phyloP scores from a whole-genome alignment of 140 eudicot species.

The Stevia rebaudiana region DNA sequence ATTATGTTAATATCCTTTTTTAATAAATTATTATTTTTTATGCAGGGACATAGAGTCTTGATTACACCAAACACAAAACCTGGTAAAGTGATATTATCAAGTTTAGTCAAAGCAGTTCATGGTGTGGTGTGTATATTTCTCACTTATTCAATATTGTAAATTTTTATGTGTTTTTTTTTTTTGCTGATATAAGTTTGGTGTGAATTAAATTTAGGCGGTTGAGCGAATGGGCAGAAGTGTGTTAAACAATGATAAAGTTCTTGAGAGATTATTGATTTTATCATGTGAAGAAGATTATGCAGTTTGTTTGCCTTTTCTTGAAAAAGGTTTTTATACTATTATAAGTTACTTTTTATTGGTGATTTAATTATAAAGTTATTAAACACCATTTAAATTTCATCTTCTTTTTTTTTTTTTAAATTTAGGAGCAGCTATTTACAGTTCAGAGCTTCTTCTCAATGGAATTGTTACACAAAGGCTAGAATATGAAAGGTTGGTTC shows the following conservation, averaged over 20 bases:
- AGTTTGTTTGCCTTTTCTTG: constrained; percentile 64
- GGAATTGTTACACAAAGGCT: constrained; percentile 88
- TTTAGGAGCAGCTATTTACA: constrained; percentile 70
- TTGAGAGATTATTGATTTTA: constrained; percentile 50
- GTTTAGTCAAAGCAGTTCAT: constrained; percentile 90
- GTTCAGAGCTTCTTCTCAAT: constrained; percentile 83
- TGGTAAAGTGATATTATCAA: constrained; percentile 69
- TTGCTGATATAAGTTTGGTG: neutral
- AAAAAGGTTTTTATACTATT: constrained; percentile 48
- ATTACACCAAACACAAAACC: constrained; percentile 89
- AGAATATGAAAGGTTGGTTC: constrained; percentile 68
- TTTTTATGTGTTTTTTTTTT: neutral
- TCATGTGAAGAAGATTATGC: constrained; percentile 91
- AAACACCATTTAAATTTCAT: neutral
- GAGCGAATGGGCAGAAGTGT: constrained; percentile 66
- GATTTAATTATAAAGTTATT: neutral
- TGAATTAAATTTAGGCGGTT: constrained; percentile 40
- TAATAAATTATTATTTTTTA: neutral
- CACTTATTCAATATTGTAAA: neutral
- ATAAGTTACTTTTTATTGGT: neutral
- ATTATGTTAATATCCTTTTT: constrained; percentile 12
- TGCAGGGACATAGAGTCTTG: constrained; percentile 71
- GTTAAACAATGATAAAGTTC: constrained; percentile 43
- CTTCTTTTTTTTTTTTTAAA: constrained; percentile 9
- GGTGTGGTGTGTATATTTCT: constrained; percentile 56